Base-by-base conservation (phyloP, 805 yeast genomes). In the Starmerella gropengiesseri region DNA sequence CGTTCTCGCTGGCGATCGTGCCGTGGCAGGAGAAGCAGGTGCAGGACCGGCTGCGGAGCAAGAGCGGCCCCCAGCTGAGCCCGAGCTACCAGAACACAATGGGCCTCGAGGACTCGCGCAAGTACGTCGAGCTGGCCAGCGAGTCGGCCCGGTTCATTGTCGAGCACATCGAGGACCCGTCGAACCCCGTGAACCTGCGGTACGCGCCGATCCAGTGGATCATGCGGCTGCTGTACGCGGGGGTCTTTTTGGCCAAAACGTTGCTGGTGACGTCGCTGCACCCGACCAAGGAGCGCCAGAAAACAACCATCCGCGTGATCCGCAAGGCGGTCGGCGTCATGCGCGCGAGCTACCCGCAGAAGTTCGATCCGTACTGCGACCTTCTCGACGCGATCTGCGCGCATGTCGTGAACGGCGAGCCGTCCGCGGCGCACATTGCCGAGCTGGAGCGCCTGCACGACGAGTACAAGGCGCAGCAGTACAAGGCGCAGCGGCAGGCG, bases 141-240 rank as follows among this genome's bases (percentile, higher is more conserved):
- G 74, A 69, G 46, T 80, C 96, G 0, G 95, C 95, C 1, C 78
- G 78, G 53, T 93, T 81, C 56, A 73, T 83, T 54, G 62, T 87
- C 20, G 70, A 72, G 18, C 78, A 81, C 5, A 81, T 87, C 3
- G 74, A 74, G 13, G 32, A 29, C 13, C 30, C 27, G 44, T 63
- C 91, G 30, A 76, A 85, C 5, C 83, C 79, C 53, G 50, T 48
- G n/a, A 62, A 79, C 67, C 63, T 85, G 41, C 68, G 77, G 44
- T 80, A 70, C 56, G 84, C 87, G 77, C 95, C 97, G 16, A 86
- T 85, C 12, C 67, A 95, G 49, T 86, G 95, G 94, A 77, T 81
- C 5, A 80, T 83, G 1, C 69, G 94, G 40, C 76, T 85, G 21
- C 87, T 87, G 18, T 75, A 89, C 53, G 83, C 95, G 0, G 86